Conservation (phyloP, 228 moss, liverwort and hornwort species). For the Sphagnum magellanicum region DNA sequence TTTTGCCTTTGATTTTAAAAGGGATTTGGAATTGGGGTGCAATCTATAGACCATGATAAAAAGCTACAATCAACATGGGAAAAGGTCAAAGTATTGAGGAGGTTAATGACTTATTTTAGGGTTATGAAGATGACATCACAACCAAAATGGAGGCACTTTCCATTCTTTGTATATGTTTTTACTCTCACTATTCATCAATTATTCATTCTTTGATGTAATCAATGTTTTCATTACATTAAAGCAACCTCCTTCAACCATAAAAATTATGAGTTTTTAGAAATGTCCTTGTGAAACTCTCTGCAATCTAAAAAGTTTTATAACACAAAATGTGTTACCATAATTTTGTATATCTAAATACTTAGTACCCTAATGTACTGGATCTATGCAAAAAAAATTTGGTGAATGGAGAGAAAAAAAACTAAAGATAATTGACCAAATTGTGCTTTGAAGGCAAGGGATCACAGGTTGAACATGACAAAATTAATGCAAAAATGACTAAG, state of each 20-base stretch:
- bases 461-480: neutral
- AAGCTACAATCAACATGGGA: slow-evolving; percentile 30
- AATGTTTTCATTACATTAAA: neutral
- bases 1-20: neutral
- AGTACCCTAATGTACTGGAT: neutral
- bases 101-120: slow-evolving; percentile 20
- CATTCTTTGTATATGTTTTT: neutral
- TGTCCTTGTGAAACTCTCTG: neutral
- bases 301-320: neutral
- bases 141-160: slow-evolving; percentile 1
- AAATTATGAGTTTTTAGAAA: neutral
- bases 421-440: neutral
- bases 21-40: neutral
- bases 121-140: slow-evolving; percentile 23
- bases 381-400: too few species aligned
- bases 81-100: slow-evolving; percentile 37
- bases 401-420: neutral
- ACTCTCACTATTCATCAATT: neutral
- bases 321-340: too few species aligned
- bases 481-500: neutral
- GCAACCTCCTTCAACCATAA: neutral
- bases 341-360: neutral
- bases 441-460: neutral
- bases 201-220: neutral
- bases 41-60: slow-evolving; percentile 22